These are phyloP conservation scores for Coniella vitis DNA, from an alignment of 2,329 filamentous ascomycete genomes.

Conservation along the genomic window DNA sequence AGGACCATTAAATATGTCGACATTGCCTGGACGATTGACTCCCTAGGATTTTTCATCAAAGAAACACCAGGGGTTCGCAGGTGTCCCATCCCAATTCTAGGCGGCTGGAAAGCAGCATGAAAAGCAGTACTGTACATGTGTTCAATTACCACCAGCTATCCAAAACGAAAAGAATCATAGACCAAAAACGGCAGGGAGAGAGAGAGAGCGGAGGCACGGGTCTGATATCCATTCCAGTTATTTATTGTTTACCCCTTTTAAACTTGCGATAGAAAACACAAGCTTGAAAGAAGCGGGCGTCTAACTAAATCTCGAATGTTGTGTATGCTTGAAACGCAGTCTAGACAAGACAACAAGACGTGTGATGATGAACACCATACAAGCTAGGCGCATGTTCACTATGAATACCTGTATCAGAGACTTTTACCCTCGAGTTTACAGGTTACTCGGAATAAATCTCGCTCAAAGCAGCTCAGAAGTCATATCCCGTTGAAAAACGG, in stretches of 20 bases:
- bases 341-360: background rate
- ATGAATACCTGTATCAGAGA: no score
- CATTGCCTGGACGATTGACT: background rate
- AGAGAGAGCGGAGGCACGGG: background rate
- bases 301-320: background rate
- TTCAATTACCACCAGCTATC: slow-evolving; percentile 6
- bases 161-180: background rate
- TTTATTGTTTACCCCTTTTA: background rate
- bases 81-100: background rate
- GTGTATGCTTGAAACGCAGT: background rate
- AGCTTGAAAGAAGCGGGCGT: background rate
- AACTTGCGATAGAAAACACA: slow-evolving; percentile 1
- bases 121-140: slow-evolving; percentile 13
- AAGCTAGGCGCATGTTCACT: no score
- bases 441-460: no score
- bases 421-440: no score
- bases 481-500: no score
- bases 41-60: background rate
- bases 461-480: no score
- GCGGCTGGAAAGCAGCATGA: background rate
- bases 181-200: background rate
- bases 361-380: background rate
- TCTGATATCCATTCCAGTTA: slow-evolving; percentile 10
- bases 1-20: slow-evolving; percentile 23
- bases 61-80: background rate